Conservation (phyloP, 192 early-diverging fungal species). For the Umbelopsis sp. region DNA sequence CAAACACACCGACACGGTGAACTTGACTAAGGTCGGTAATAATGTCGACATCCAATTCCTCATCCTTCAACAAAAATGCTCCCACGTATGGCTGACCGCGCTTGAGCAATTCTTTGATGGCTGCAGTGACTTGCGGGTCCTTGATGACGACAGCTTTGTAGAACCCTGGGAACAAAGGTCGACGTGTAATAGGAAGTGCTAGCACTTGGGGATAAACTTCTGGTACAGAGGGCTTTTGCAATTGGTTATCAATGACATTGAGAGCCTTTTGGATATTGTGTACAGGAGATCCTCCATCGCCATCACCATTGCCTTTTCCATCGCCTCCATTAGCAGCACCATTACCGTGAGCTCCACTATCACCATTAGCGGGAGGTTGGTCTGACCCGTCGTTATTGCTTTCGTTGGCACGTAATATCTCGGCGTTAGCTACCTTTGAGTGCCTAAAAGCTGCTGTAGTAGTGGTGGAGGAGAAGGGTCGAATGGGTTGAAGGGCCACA, state of each 20-base stretch:
- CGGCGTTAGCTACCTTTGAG: neutral
- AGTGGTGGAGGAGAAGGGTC: constrained; percentile 13
- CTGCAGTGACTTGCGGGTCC: constrained; percentile 88
- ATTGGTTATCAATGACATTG: constrained; percentile 63
- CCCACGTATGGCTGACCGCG: constrained; percentile 96
- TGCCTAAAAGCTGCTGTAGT: constrained; percentile 15
- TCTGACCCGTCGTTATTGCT: constrained; percentile 29
- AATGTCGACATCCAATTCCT: constrained; percentile 83
- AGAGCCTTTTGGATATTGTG: constrained; percentile 27
- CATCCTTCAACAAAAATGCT: constrained; percentile 92
- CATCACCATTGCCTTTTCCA: constrained; percentile 29
- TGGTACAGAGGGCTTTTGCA: constrained; percentile 81
- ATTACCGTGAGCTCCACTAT: constrained; percentile 11
- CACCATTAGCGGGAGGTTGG: constrained; percentile 7
- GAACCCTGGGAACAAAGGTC: constrained; percentile 96
- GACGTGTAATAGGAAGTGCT: constrained; percentile 88
- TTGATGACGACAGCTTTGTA: constrained; percentile 98
- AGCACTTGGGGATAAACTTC: constrained; percentile 93
- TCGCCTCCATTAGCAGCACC: neutral
- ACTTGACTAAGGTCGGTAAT: constrained; percentile 78
- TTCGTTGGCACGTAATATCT: constrained; percentile 14
- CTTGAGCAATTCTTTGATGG: constrained; percentile 89
- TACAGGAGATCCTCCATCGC: constrained; percentile 29
- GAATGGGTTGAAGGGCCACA: constrained; percentile 28
- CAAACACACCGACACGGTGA: constrained; percentile 92